Percentiles rank a stretch among this genome's conserved stretches.
Evolutionary conservation across 148 eudicot species (phyloP).

Genomic region (Rhododendron williamsianum): DNA sequence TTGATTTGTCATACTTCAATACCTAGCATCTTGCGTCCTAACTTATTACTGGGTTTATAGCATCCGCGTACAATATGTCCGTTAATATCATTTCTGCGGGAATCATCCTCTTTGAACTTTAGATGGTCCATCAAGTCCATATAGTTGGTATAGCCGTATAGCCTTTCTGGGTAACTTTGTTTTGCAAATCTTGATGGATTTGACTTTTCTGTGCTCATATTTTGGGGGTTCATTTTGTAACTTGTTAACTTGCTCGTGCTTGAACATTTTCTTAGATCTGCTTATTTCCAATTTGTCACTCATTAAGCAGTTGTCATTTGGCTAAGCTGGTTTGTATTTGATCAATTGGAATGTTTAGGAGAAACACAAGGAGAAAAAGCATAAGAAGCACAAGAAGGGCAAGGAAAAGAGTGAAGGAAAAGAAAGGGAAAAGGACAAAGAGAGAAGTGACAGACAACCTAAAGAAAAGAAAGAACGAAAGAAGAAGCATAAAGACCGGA

Average conservation of each 20-base stretch:
- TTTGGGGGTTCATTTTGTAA: background rate
- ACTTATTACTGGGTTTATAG: background rate
- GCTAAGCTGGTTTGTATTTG: background rate
- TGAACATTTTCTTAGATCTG: background rate
- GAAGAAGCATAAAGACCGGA: constrained; percentile 34
- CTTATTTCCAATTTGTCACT: background rate
- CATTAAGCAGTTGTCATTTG: background rate
- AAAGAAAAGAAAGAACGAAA: constrained; percentile 30
- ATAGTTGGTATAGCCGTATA: background rate
- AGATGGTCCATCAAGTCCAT: background rate
- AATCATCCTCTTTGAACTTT: background rate
- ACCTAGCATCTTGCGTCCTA: background rate
- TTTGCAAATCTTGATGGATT: background rate
- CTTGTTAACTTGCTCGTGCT: background rate
- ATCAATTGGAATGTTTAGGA: constrained; percentile 17
- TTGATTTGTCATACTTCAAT: background rate
- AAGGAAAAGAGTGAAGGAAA: constrained; percentile 31
- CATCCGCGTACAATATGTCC: background rate
- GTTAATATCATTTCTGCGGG: background rate
- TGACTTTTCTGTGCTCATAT: background rate
- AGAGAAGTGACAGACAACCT: constrained; percentile 16
- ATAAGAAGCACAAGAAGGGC: constrained; percentile 26
- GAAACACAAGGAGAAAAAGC: constrained; percentile 31
- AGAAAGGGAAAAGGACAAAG: constrained; percentile 27
- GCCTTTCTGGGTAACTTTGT: background rate